Evolutionary conservation across 352 stramenopile species (phyloP).

Genomic region (Peronospora belbahrii): DNA sequence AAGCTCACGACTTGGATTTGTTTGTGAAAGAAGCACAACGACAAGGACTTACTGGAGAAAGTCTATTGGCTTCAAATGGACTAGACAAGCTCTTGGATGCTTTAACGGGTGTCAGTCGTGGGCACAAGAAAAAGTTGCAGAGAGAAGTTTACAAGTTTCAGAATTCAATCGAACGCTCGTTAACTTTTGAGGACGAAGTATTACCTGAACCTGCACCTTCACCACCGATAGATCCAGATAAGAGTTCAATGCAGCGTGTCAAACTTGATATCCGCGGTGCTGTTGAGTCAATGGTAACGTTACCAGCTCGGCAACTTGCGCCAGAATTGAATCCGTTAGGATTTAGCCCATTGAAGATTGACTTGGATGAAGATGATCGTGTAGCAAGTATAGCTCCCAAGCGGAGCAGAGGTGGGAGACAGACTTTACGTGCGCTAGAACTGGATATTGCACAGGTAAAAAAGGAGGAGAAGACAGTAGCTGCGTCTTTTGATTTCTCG

Average conservation of each 20-base stretch:
- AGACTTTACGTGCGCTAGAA: conserved; percentile 39
- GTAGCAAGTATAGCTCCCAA: conserved; percentile 7
- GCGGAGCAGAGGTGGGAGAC: conserved; percentile 20
- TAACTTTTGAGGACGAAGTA: conserved; percentile 1
- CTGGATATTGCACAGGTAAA: conserved; percentile 61
- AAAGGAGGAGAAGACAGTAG: conserved; percentile 47
- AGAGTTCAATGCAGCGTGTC: conserved; percentile 30
- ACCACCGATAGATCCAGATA: conserved; percentile 2
- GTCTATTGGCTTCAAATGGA: conserved; percentile 29
- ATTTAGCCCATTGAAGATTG: conserved; percentile 38
- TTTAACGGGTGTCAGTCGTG: conserved; percentile 37
- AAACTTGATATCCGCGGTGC: conserved; percentile 53
- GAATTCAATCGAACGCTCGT: neutral
- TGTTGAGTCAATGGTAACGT: conserved; percentile 21
- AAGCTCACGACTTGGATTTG: conserved; percentile 46
- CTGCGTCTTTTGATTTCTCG: conserved; percentile 76
- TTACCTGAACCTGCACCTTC: conserved; percentile 3
- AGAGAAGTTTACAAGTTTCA: conserved; percentile 76
- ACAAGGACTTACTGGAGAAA: conserved; percentile 39
- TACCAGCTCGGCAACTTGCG: neutral
- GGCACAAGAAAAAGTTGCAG: conserved; percentile 72
- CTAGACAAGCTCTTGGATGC: conserved; percentile 59
- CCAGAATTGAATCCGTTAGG: conserved; percentile 31
- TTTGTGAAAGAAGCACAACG: conserved; percentile 38
- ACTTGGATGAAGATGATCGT: conserved; percentile 25